Evolutionary conservation across 768 basidiomycete species (phyloP).

Genomic region (Punctularia strigosozonata): DNA sequence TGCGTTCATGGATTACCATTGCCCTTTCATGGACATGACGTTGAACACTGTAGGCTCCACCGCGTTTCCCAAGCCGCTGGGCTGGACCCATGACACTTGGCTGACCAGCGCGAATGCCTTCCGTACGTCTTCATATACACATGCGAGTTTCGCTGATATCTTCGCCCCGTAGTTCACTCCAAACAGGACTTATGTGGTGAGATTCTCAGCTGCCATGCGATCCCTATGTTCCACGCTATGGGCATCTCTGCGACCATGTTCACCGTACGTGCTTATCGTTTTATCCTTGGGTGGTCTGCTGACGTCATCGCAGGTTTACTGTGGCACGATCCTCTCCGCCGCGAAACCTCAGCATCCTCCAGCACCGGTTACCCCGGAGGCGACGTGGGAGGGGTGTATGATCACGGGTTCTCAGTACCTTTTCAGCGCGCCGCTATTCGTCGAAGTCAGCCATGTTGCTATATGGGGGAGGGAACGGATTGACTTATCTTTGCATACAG

Average conservation of each 20-base stretch:
- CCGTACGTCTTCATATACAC: neutral
- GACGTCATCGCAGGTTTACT: slow-evolving; percentile 9
- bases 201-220: slow-evolving; percentile 15
- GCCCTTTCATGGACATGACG: neutral
- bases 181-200: slow-evolving; percentile 13
- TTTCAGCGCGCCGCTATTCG: slow-evolving; percentile 18
- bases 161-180: slow-evolving; percentile 6
- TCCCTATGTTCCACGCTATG: slow-evolving; percentile 22
- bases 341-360: slow-evolving; percentile 18
- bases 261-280: slow-evolving; percentile 7
- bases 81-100: slow-evolving; percentile 9
- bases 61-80: slow-evolving; percentile 16
- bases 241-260: slow-evolving; percentile 15
- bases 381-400: slow-evolving; percentile 14
- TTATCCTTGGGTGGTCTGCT: neutral
- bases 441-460: slow-evolving; percentile 15
- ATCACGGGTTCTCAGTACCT: slow-evolving; percentile 13
- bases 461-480: neutral
- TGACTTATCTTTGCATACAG: slow-evolving; percentile 3
- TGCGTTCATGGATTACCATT: neutral
- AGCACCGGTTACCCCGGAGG: slow-evolving; percentile 17
- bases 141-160: neutral
- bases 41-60: slow-evolving; percentile 15
- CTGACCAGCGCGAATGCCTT: neutral
- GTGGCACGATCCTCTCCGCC: slow-evolving; percentile 16